Percentiles rank a stretch among this genome's conserved stretches.
Conservation (phyloP, 495 filamentous ascomycete species). For the Aspergillus incahuasiensis region DNA sequence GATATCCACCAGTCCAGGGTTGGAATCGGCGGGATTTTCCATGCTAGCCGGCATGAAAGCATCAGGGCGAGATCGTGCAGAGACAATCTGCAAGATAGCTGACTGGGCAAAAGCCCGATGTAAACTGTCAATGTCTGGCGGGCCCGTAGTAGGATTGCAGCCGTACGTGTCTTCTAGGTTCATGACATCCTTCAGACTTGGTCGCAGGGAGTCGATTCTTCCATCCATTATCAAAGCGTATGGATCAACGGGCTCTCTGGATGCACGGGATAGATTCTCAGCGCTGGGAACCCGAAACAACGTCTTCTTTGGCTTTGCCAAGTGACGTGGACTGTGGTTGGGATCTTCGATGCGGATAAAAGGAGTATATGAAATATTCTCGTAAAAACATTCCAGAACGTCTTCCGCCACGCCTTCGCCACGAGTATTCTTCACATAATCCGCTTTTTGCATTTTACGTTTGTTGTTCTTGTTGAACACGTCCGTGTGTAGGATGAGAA, state of each 20-base stretch:
- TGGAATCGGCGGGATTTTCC: slow-evolving; percentile 78
- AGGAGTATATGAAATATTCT: slow-evolving; percentile 95
- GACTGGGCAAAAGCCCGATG: slow-evolving; percentile 87
- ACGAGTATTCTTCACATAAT: slow-evolving; percentile 92
- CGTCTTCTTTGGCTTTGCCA: slow-evolving; percentile 66
- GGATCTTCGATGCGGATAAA: slow-evolving; percentile 97
- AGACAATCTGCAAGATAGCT: slow-evolving; percentile 89
- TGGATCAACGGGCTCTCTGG: slow-evolving; percentile 86
- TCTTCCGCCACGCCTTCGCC: slow-evolving; percentile 88
- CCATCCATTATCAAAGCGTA: slow-evolving; percentile 90
- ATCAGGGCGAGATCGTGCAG: slow-evolving; percentile 84
- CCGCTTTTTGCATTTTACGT: slow-evolving; percentile 94
- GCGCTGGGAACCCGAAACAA: slow-evolving; percentile 64
- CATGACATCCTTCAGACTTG: slow-evolving; percentile 86
- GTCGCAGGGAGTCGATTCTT: slow-evolving; percentile 74
- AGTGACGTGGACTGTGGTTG: slow-evolving; percentile 71
- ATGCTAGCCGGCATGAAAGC: slow-evolving; percentile 88
- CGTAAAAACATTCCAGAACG: slow-evolving; percentile 92
- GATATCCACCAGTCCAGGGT: slow-evolving; percentile 93
- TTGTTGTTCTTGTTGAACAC: slow-evolving; percentile 99
- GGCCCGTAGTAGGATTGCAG: slow-evolving; percentile 70
- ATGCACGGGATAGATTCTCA: slow-evolving; percentile 61
- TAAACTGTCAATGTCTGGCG: slow-evolving; percentile 69
- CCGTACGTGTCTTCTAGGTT: slow-evolving; percentile 86
- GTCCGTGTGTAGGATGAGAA: slow-evolving; percentile 94